Base-by-base conservation (phyloP, 495 filamentous ascomycete species). In the Penicillium argentinense region DNA sequence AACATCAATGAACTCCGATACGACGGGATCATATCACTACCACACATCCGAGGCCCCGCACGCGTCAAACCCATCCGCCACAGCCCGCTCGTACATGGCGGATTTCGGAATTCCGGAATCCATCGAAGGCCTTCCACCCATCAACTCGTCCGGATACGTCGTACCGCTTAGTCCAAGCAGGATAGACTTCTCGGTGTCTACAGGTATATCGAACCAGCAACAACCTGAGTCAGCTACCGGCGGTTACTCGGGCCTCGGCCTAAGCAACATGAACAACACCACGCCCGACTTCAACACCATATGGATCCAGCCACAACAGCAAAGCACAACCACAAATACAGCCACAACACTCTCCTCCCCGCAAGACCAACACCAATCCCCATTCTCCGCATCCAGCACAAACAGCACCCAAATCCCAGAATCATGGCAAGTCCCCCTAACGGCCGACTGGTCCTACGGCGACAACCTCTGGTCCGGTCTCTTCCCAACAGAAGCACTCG, bases 121-220 rank as follows among this genome's bases (percentile, higher is more conserved):
- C 24, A 49, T 71, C 6, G 68, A 68, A 33, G 69, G 68, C 12
- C 45, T 73, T 0, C 68, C 68, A 5, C 64, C 56, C 0, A 50
- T 73, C 51, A 69, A 73, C 45, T 73, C 66, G 6, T 57, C 53
- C 1, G 69, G 69, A 24, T 73, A 73, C 44, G 61, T 73, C 33
- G 63, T 73, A 8, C 66, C 62, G 6, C 45, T 68, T n/a, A 64
- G 64, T 45, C 60, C 51, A 33, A 30, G 21, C 34, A 30, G 29
- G 25, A 45, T 41, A 18, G 17, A 18, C 2, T 18, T 8, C 14
- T 9, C 33, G 9, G n/a, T n/a, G n/a, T n/a, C n/a, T n/a, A n/a
- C 33, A 36, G 21, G 7, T 9, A 12, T 9, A 8, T n/a, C 16
- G 16, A 19, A 9, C 7, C 33, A 36, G 21, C 17, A 22, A 21